Base-by-base conservation (phyloP, 768 basidiomycete genomes). In the Tylopilus balloui region DNA sequence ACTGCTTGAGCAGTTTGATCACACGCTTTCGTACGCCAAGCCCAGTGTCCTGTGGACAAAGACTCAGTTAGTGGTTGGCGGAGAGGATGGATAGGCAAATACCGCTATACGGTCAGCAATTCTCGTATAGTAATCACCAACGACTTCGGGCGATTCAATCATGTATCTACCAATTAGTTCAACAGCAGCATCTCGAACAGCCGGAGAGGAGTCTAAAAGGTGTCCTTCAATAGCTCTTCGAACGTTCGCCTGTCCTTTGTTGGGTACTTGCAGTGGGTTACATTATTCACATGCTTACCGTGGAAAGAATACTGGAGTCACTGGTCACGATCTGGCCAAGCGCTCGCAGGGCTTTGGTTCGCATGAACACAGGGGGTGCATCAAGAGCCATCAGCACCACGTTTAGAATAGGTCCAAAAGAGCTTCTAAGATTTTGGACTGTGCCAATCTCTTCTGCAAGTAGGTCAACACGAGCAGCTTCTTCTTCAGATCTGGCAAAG, bases 101-200 rank as follows among this genome's bases (percentile, higher is more conserved):
- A 96, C 94, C 32, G 89, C 87, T 56, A 96, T 91, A 5, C 96
- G 86, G 51, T 92, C 88, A 2, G 88, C 83, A 45, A 99, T 89
- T 65, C 83, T 84, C 40, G 78, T 75, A 60, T 94, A 95, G 69
- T 98, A 98, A 58, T 93, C 83, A 4, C 80, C 79, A 0, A 89
- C 91, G n/a, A 98, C 83, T 47, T 84, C 83, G 0, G 92, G 90
- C 0, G 86, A 84, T 52, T 92, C 86, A 29, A 93, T 81, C 74
- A 98, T 85, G 60, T 98, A 95, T 70, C 92, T 95, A n/a, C 96
- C 96, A 49, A 98, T 90, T 49, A 99, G 72, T 62, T 98, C 96
- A 13, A 99, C 90, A 6, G 95, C 93, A 5, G 93, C 92, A 64
- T 99, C 96, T 11, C 96, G 88, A 7, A 99, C 96, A 15, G 89